Evolutionary conservation across 192 early-diverging fungal species (phyloP), one percentile per base, ranked within the genome.

Genomic region (Funneliformis mosseae): DNA sequence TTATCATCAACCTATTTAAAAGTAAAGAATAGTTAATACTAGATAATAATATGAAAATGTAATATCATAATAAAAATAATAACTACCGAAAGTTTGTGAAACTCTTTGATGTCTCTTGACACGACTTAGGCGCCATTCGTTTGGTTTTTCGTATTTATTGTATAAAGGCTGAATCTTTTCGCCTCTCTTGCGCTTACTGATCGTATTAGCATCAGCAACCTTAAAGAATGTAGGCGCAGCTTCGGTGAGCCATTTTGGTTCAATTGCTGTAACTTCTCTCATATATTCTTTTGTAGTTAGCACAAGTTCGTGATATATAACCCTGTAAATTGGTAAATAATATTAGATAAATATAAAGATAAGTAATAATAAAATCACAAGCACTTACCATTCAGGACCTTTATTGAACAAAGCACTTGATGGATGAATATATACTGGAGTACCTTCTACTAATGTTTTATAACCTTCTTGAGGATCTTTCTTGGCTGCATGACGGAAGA

Each of bases 391-490:
- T 88, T 96, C 94, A 60, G 95, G 95, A 67, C 94, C 93, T 86
- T 94, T 94, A 88, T 98, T 97, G 83, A 98, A 99, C 79, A 99
- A 83, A 45, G 98, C 93, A 83, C 95, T 97, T 18, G 92, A 93
- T 73, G 98, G 98, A 84, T 99, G 97, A 78, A 99, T 96, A 81
- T 96, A 96, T 45, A 98, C 97, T 4, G 96, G 96, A 16, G 98
- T 99, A 11, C 97, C 96, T 87, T 99, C 98, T 1, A 98, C 89
- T 25, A 99, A 88, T 21, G 98, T 99, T 85, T 99, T 99, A 86
- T 99, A 99, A 4, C 98, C 97, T 85, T 99, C 98, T 85, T 97
- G 95, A 4, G 97, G 96, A 84, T 99, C 98, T 80, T 98, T 98
- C 83, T 99, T 98, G 77, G 98, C 98, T 0, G 96, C 94, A 81